Evolutionary conservation across 768 basidiomycete species (phyloP).

Genomic region (Leccinum boreale): DNA sequence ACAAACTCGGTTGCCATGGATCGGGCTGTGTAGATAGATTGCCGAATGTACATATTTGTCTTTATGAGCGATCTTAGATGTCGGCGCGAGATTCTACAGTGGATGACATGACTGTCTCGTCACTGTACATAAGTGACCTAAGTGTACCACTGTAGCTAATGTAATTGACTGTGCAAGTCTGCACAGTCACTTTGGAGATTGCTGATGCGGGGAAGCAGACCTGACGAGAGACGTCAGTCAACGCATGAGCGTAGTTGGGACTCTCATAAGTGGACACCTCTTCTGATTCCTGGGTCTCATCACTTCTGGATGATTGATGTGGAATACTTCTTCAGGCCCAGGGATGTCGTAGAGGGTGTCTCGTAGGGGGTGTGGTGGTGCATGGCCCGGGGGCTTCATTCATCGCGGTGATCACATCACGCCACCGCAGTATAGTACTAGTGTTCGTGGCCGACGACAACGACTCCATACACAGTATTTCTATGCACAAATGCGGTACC

Average conservation of each 20-base stretch:
- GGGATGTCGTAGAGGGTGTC: slow-evolving; percentile 14
- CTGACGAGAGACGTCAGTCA: slow-evolving; percentile 67
- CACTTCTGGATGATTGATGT: slow-evolving; percentile 11
- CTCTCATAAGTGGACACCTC: slow-evolving; percentile 16
- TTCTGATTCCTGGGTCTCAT: slow-evolving; percentile 15
- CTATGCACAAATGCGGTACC: too few species aligned
- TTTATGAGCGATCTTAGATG: too few species aligned
- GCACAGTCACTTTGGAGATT: too few species aligned
- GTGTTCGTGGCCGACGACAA: slow-evolving; percentile 74
- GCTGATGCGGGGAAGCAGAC: too few species aligned
- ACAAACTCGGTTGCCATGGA: too few species aligned
- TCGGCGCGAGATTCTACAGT: too few species aligned
- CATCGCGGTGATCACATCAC: slow-evolving; percentile 39
- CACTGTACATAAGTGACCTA: too few species aligned
- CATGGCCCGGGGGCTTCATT: not conserved
- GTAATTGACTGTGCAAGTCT: too few species aligned
- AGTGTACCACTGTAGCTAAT: too few species aligned
- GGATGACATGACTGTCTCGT: too few species aligned
- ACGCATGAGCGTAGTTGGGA: slow-evolving; percentile 48
- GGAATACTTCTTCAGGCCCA: not conserved
- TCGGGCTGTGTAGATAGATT: too few species aligned
- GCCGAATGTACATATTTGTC: too few species aligned
- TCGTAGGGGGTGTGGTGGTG: slow-evolving; percentile 5
- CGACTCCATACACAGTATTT: slow-evolving; percentile 41
- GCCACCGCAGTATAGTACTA: slow-evolving; percentile 73